Conservation (phyloP, 1,284 basidiomycete species). For the Fomitopsis schrenkii region DNA sequence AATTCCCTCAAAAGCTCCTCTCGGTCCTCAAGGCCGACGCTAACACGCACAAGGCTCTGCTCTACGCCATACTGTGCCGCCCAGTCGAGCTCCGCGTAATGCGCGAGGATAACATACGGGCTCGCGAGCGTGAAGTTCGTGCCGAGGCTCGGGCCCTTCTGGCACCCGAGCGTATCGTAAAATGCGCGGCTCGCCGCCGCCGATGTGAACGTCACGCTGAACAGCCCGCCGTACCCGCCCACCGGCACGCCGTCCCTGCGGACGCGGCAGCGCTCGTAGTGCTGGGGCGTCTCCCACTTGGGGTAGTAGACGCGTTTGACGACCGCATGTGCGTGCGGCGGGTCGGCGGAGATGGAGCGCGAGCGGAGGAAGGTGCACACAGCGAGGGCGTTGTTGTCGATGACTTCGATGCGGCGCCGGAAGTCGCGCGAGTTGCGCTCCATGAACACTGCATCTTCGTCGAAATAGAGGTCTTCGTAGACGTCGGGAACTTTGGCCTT, state of each 20-base stretch:
- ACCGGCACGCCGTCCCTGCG: slow-evolving; percentile 20
- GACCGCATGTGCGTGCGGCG: slow-evolving; percentile 13
- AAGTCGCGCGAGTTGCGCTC: slow-evolving; percentile 98
- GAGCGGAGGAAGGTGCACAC: slow-evolving; percentile 78
- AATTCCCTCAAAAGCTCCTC: slow-evolving; percentile 61
- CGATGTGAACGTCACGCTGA: slow-evolving; percentile 85
- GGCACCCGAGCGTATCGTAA: slow-evolving; percentile 81
- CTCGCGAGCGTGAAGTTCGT: slow-evolving; percentile 96
- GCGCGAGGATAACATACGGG: slow-evolving; percentile 92
- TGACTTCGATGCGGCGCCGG: slow-evolving; percentile 66
- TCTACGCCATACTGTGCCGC: slow-evolving; percentile 87
- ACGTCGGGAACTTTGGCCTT: slow-evolving; percentile 54
- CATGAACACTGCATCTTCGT: slow-evolving; percentile 94
- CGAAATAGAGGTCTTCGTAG: slow-evolving; percentile 89
- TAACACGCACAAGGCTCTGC: slow-evolving; percentile 80
- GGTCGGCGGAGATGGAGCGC: slow-evolving; percentile 43
- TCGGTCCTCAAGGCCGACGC: slow-evolving; percentile 87
- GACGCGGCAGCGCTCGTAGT: slow-evolving; percentile 68
- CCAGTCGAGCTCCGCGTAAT: slow-evolving; percentile 92
- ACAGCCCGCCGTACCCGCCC: slow-evolving; percentile 89
- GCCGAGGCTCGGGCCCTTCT: slow-evolving; percentile 92
- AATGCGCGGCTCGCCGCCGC: slow-evolving; percentile 72
- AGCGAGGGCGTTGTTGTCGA: slow-evolving; percentile 83
- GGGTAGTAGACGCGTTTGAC: slow-evolving; percentile 92
- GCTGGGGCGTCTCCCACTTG: slow-evolving; percentile 69